Percentiles rank a stretch among this genome's conserved stretches.
These are phyloP conservation scores for Saitozyma podzolica DNA, from an alignment of 768 basidiomycete genomes.

Conservation along the genomic window DNA sequence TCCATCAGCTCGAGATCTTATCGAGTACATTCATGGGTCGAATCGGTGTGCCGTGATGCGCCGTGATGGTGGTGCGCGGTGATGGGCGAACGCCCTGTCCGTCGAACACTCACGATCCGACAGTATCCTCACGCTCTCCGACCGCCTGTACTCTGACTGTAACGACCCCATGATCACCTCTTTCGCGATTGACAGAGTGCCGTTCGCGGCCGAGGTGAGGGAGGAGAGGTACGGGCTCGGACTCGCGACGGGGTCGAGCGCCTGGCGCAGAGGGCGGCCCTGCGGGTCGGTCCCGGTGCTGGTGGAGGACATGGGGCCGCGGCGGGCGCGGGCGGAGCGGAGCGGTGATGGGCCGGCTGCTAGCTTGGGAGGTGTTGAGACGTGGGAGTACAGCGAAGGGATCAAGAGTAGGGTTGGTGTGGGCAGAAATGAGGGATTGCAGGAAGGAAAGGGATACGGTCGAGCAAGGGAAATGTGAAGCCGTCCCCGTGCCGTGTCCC, in stretches of 20 bases:
- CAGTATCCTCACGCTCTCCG: conserved; percentile 47
- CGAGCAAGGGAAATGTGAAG: neutral
- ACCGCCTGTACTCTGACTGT: conserved; percentile 40
- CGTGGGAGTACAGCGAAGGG: neutral
- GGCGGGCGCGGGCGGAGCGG: neutral
- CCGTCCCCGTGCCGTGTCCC: neutral
- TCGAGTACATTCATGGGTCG: too few relatives aligned
- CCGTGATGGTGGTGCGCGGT: too few relatives aligned
- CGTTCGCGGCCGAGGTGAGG: conserved; percentile 23
- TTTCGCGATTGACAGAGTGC: conserved; percentile 44
- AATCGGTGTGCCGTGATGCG: too few relatives aligned
- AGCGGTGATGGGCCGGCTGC: too few relatives aligned
- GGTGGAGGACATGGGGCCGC: neutral
- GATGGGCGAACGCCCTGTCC: neutral
- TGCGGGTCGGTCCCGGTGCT: conserved; percentile 3
- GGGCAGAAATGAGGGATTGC: too few relatives aligned
- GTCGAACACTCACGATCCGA: conserved; percentile 43
- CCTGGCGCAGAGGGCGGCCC: conserved; percentile 32
- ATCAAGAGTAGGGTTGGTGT: neutral
- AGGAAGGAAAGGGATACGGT: neutral
- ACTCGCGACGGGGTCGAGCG: conserved; percentile 41
- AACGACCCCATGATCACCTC: conserved; percentile 49
- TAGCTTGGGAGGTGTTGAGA: neutral
- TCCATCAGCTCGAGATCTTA: too few relatives aligned
- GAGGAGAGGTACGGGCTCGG: conserved; percentile 23